Percentiles rank a stretch among this genome's conserved stretches.
Evolutionary conservation across 768 basidiomycete species (phyloP).

Genomic region (Mycena chlorophos): DNA sequence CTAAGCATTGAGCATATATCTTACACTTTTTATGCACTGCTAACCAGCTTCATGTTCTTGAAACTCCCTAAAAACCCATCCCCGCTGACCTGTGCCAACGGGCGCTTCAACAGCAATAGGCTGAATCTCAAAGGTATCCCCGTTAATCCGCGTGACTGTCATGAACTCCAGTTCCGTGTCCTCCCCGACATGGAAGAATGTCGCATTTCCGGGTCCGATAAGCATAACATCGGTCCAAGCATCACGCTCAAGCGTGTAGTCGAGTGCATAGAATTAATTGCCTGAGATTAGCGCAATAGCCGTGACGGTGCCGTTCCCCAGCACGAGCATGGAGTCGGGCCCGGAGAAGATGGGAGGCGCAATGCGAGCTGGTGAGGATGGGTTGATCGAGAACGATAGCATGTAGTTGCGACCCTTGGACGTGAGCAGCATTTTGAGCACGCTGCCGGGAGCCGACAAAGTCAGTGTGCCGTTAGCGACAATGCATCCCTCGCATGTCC

Average conservation of each 20-base stretch:
- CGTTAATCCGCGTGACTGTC: constrained; percentile 16
- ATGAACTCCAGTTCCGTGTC: constrained; percentile 18
- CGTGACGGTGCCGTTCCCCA: constrained; percentile 19
- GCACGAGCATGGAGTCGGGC: constrained; percentile 17
- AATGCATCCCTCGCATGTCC: constrained; percentile 8
- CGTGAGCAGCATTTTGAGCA: constrained; percentile 16
- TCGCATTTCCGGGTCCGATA: constrained; percentile 19
- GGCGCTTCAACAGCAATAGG: constrained; percentile 21
- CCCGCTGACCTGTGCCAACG: constrained; percentile 18
- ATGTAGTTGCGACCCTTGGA: constrained; percentile 24
- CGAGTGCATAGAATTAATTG: constrained; percentile 16
- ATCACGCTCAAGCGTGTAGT: constrained; percentile 20
- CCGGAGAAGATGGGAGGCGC: constrained; percentile 15
- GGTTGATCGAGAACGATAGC: constrained; percentile 20
- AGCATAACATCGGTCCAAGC: constrained; percentile 13
- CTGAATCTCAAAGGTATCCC: constrained; percentile 16
- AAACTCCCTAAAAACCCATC: constrained; percentile 17
- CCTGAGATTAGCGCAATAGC: constrained; percentile 13
- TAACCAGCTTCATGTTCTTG: constrained; percentile 6
- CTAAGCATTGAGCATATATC: neutral
- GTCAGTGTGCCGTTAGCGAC: constrained; percentile 6
- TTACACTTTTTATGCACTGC: constrained; percentile 8
- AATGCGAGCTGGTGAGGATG: constrained; percentile 7
- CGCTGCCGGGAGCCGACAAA: constrained; percentile 13
- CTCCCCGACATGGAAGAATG: constrained; percentile 12